phyloP scores from a whole-genome alignment of 2,329 filamentous ascomycete species.

The Microsporum canis region DNA sequence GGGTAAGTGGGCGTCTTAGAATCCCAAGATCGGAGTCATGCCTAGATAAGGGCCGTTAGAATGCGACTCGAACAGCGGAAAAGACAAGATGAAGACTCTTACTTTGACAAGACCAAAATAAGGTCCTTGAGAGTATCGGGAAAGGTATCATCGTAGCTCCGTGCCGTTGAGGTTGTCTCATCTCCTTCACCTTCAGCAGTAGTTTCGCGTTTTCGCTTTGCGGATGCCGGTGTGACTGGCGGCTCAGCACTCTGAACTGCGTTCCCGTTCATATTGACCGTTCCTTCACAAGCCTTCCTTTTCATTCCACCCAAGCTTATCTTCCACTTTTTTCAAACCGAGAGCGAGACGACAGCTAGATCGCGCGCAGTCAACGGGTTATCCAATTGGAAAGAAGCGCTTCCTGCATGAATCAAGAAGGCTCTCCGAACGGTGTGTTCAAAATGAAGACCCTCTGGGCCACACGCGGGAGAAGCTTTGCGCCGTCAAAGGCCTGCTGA shows the following conservation, averaged over 20 bases:
- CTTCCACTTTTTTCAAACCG: neutral
- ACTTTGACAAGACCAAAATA: conserved; percentile 26
- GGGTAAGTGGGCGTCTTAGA: conserved; percentile 30
- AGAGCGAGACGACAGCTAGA: neutral
- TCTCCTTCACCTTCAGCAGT: conserved; percentile 7
- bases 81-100: conserved; percentile 6
- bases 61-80: neutral
- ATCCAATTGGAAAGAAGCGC: neutral
- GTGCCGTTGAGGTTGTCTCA: conserved; percentile 15
- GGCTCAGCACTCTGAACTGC: conserved; percentile 17
- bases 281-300: conserved; percentile 21
- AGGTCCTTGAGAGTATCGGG: conserved; percentile 29
- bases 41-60: conserved; percentile 22
- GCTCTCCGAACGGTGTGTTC: neutral
- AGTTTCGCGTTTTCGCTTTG: conserved; percentile 33
- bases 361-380: neutral
- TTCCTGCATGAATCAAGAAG: neutral
- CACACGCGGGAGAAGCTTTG: neutral
- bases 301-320: conserved; percentile 14
- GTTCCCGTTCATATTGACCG: conserved; percentile 26
- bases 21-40: conserved; percentile 36
- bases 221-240: conserved; percentile 25
- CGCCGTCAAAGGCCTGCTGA: neutral
- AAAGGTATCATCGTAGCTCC: conserved; percentile 21
- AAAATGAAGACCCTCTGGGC: neutral